phyloP scores from a whole-genome alignment of 768 basidiomycete species.

The Pleurotus tuoliensis region DNA sequence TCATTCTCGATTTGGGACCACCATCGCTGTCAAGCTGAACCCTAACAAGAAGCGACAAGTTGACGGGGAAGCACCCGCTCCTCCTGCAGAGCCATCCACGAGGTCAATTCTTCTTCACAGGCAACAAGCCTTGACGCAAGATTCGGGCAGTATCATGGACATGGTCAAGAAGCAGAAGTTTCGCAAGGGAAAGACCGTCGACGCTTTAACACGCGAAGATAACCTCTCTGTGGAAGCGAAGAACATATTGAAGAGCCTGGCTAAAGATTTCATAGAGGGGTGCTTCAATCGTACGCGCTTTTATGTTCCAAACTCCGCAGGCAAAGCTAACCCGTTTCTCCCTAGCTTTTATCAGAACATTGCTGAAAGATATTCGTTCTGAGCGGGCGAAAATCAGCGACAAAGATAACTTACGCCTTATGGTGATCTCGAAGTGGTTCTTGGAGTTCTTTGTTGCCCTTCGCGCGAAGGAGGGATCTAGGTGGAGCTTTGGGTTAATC shows the following conservation, averaged over 20 bases:
- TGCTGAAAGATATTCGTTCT: slow-evolving; percentile 91
- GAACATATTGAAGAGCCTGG: slow-evolving; percentile 62
- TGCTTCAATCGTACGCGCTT: slow-evolving; percentile 82
- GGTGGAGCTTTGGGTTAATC: slow-evolving; percentile 70
- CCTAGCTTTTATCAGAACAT: slow-evolving; percentile 79
- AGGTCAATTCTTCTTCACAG: slow-evolving; percentile 78
- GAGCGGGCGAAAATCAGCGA: slow-evolving; percentile 92
- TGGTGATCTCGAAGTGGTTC: slow-evolving; percentile 89
- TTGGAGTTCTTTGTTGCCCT: slow-evolving; percentile 82
- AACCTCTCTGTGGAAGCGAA: slow-evolving; percentile 65
- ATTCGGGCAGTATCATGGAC: slow-evolving; percentile 70
- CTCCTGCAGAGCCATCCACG: slow-evolving; percentile 25
- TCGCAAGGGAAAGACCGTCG: slow-evolving; percentile 57
- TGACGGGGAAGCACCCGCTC: slow-evolving; percentile 17
- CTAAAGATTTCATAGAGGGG: slow-evolving; percentile 68
- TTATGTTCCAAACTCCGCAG: slow-evolving; percentile 15
- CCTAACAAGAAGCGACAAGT: slow-evolving; percentile 36
- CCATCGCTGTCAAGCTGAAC: slow-evolving; percentile 76
- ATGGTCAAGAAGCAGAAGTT: slow-evolving; percentile 56
- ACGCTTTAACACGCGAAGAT: slow-evolving; percentile 67
- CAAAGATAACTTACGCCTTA: slow-evolving; percentile 86
- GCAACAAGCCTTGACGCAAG: slow-evolving; percentile 71
- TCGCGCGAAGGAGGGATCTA: slow-evolving; percentile 36
- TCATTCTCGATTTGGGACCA: slow-evolving; percentile 96
- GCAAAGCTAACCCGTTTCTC: neutral